Evolutionary conservation across 2,329 filamentous ascomycete genomes (phyloP).

Genomic region (Pseudocercospora crystallina): DNA sequence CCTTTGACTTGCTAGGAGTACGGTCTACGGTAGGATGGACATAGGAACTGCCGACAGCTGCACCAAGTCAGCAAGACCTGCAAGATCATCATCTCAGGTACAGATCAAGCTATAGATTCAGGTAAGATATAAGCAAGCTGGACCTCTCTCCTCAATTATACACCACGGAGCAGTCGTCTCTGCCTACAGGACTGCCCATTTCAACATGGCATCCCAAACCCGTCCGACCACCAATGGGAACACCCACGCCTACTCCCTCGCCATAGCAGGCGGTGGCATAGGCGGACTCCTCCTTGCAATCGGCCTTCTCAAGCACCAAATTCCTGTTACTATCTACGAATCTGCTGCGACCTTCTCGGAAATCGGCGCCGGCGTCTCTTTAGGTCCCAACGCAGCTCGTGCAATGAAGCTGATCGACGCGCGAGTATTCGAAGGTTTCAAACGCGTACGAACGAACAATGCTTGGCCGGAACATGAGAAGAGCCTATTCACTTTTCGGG

Average conservation of each 20-base stretch:
- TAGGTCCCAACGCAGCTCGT: slow-evolving; percentile 54
- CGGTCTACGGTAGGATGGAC: no score
- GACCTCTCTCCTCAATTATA: no score
- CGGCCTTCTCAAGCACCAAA: slow-evolving; percentile 46
- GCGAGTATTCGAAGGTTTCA: slow-evolving; percentile 34
- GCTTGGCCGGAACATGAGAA: slow-evolving; percentile 33
- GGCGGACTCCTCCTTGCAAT: slow-evolving; percentile 56
- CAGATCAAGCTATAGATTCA: no score
- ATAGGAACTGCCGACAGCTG: no score
- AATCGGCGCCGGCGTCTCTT: slow-evolving; percentile 57
- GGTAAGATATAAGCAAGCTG: no score
- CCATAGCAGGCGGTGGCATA: slow-evolving; percentile 60
- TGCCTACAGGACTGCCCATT: no score
- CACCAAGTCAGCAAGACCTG: no score
- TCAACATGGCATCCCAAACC: no score
- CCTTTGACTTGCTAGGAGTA: no score
- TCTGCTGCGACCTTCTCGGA: slow-evolving; percentile 54
- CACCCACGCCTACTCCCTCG: slow-evolving; percentile 43
- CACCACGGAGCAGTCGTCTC: no score
- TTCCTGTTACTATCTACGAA: slow-evolving; percentile 50
- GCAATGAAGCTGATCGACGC: slow-evolving; percentile 53
- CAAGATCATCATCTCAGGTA: no score
- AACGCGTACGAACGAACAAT: slow-evolving; percentile 42
- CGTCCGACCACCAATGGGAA: no score
- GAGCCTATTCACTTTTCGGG: slow-evolving; percentile 36